Percentiles rank a stretch among this genome's conserved stretches.
Conservation (phyloP, 805 yeast species). For the Naumovozyma castellii region DNA sequence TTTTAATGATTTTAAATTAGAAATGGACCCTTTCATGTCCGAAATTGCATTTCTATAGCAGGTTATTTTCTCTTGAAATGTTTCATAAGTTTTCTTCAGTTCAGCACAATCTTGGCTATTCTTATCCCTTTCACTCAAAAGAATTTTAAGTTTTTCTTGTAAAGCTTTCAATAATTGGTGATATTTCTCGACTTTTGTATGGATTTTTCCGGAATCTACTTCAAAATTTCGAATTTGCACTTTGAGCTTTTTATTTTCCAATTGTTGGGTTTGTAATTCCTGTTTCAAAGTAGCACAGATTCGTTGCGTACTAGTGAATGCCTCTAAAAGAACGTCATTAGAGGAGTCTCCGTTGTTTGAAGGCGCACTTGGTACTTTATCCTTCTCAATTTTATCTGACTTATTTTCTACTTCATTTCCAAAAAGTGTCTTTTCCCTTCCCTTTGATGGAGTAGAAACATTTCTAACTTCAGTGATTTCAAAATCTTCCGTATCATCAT, state of each 20-base stretch:
- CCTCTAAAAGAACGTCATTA: slow-evolving; percentile 32
- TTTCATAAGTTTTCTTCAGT: slow-evolving; percentile 19
- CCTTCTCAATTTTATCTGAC: not conserved
- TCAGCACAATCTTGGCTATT: slow-evolving; percentile 16
- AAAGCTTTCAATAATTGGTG: slow-evolving; percentile 16
- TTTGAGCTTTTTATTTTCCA: slow-evolving; percentile 22
- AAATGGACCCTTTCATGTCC: slow-evolving; percentile 18
- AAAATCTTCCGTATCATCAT: slow-evolving; percentile 28
- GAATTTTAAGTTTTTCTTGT: slow-evolving; percentile 14
- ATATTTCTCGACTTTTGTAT: slow-evolving; percentile 16
- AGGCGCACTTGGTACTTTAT: not conserved
- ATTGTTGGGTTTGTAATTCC: slow-evolving; percentile 24
- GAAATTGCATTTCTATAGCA: slow-evolving; percentile 16
- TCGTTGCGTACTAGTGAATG: slow-evolving; percentile 33
- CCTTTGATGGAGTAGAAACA: slow-evolving; percentile 6
- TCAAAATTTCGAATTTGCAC: slow-evolving; percentile 18
- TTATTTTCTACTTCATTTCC: not conserved
- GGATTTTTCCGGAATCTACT: slow-evolving; percentile 15
- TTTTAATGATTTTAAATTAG: slow-evolving; percentile 20
- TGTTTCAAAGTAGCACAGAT: slow-evolving; percentile 28
- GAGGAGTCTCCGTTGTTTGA: slow-evolving; percentile 17
- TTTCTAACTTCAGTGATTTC: slow-evolving; percentile 35
- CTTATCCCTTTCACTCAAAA: slow-evolving; percentile 17
- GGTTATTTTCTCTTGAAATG: slow-evolving; percentile 11
- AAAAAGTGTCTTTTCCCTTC: not conserved